Evolutionary conservation across 371 early-diverging fungal genomes (phyloP).

Genomic region (Apophysomyces sp.): DNA sequence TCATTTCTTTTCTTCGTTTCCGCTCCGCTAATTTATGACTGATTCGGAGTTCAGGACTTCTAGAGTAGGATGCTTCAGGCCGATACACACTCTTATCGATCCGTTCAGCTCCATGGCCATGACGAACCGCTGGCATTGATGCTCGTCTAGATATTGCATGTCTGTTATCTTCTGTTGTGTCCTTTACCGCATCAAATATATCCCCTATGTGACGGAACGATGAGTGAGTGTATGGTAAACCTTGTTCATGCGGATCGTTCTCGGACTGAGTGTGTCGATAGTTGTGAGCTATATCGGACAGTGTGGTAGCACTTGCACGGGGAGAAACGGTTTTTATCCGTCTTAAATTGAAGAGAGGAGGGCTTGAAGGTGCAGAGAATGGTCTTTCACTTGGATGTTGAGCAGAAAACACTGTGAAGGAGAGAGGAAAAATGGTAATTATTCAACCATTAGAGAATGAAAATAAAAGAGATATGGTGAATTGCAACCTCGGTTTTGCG

Average conservation of each 20-base stretch:
- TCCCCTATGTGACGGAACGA: slow-evolving; percentile 12
- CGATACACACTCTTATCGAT: slow-evolving; percentile 4
- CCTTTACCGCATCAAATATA: slow-evolving; percentile 8
- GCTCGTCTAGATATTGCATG: slow-evolving; percentile 39
- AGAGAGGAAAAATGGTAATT: slow-evolving; percentile 32
- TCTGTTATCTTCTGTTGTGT: slow-evolving; percentile 6
- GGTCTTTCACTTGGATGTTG: slow-evolving; percentile 40
- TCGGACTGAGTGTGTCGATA: not conserved
- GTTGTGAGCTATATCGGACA: not conserved
- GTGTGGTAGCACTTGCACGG: not conserved
- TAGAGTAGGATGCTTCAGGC: slow-evolving; percentile 64
- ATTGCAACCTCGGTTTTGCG: slow-evolving; percentile 14
- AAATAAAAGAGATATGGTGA: slow-evolving; percentile 1
- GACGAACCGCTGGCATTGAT: slow-evolving; percentile 48
- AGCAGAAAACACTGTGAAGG: slow-evolving; percentile 31
- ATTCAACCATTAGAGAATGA: not conserved
- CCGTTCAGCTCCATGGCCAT: not conserved
- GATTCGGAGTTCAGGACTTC: slow-evolving; percentile 66
- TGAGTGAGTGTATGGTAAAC: slow-evolving; percentile 12
- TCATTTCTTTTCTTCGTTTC: slow-evolving; percentile 85
- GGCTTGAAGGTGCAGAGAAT: slow-evolving; percentile 61
- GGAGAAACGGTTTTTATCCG: slow-evolving; percentile 11
- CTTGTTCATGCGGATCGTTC: not conserved
- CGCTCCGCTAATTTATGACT: slow-evolving; percentile 87
- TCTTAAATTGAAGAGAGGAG: slow-evolving; percentile 23